Conservation (phyloP, 805 yeast species). For the Wickerhamiella azymoides region DNA sequence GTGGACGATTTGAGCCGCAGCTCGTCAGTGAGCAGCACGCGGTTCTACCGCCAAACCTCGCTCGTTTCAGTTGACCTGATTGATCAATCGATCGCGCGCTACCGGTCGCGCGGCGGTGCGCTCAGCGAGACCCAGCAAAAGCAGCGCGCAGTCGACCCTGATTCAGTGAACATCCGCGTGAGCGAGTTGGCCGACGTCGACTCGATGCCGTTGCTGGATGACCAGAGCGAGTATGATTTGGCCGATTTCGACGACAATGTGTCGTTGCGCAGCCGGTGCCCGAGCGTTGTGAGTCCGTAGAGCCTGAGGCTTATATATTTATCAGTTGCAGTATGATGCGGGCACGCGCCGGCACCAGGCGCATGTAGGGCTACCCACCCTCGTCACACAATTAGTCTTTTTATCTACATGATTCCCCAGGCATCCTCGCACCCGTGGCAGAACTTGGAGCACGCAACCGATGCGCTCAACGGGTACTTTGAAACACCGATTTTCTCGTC, state of each 20-base stretch:
- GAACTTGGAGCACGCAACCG: conserved; percentile 95
- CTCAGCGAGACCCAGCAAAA: not conserved
- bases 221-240: conserved; percentile 5
- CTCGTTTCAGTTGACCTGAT: conserved; percentile 18
- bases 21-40: conserved; percentile 11
- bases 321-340: not conserved
- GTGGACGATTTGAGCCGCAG: conserved; percentile 1
- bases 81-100: conserved; percentile 11
- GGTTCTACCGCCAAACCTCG: conserved; percentile 20
- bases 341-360: too few relatives aligned
- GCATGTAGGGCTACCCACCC: not conserved
- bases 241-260: conserved; percentile 4
- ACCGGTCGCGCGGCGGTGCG: conserved; percentile 7
- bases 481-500: conserved; percentile 95
- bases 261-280: conserved; percentile 6
- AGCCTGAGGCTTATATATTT: not conserved
- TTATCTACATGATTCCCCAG: conserved; percentile 58
- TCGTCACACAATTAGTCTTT: not conserved
- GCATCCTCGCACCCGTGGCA: conserved; percentile 99
- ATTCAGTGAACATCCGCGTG: not conserved
- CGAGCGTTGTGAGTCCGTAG: conserved; percentile 2
- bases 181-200: conserved; percentile 2
- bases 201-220: conserved; percentile 2
- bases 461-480: conserved; percentile 89
- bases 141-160: not conserved